Evolutionary conservation across 1,284 basidiomycete species (phyloP).

Genomic region (Violaceomyces palustris): DNA sequence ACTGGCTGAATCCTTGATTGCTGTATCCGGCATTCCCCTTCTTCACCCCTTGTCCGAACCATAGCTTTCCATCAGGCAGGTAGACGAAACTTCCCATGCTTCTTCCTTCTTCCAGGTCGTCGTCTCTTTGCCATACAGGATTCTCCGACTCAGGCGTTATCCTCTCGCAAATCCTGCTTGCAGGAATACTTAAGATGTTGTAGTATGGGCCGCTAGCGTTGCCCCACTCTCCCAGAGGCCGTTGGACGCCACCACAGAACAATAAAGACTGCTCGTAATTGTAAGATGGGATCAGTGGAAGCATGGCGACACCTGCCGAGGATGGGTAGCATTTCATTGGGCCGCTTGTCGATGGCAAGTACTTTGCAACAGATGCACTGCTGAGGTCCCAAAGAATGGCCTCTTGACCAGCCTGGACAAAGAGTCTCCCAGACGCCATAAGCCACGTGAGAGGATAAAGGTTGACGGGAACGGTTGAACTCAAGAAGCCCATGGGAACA

Average conservation of each 20-base stretch:
- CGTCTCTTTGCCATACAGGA: conserved; percentile 26
- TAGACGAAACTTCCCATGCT: conserved; percentile 57
- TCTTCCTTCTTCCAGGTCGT: conserved; percentile 31
- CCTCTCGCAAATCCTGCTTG: conserved; percentile 34
- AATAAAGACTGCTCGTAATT: conserved; percentile 77
- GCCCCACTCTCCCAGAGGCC: conserved; percentile 36
- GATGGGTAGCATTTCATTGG: conserved; percentile 68
- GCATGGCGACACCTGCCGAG: conserved; percentile 80
- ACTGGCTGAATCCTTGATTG: conserved; percentile 62
- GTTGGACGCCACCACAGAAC: conserved; percentile 79
- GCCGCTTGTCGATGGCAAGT: conserved; percentile 12
- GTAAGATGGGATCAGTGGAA: conserved; percentile 81
- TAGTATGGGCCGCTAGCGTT: conserved; percentile 29
- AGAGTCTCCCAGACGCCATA: conserved; percentile 35
- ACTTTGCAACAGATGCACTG: conserved; percentile 10
- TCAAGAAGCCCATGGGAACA: conserved; percentile 23
- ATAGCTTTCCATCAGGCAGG: conserved; percentile 66
- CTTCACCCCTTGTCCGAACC: conserved; percentile 39
- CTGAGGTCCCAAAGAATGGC: conserved; percentile 21
- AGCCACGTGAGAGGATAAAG: conserved; percentile 42
- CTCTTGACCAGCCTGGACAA: conserved; percentile 35
- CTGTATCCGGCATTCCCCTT: conserved; percentile 65
- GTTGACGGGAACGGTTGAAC: conserved; percentile 24
- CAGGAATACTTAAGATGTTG: conserved; percentile 17
- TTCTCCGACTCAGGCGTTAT: conserved; percentile 33